Evolutionary conservation across 2,329 filamentous ascomycete genomes (phyloP).

Genomic region (Ophiostoma angusticollis): DNA sequence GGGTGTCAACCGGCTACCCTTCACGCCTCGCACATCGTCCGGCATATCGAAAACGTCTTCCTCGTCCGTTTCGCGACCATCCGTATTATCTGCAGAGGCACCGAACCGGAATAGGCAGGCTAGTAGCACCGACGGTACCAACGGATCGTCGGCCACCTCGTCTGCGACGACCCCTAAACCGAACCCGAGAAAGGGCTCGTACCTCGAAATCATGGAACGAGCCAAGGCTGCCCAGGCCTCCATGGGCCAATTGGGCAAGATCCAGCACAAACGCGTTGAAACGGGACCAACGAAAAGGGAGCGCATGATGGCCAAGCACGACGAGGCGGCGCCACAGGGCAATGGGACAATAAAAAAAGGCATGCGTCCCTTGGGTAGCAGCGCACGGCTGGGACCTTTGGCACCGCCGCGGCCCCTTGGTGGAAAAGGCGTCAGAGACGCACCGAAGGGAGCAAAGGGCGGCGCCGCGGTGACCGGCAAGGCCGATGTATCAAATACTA

Average conservation of each 20-base stretch:
- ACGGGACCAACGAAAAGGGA: conserved; percentile 46
- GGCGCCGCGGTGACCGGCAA: background rate
- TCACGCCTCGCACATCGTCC: too few species aligned
- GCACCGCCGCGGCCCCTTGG: background rate
- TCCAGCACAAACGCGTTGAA: conserved; percentile 62
- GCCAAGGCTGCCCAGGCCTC: conserved; percentile 52
- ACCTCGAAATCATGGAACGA: conserved; percentile 59
- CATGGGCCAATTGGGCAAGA: conserved; percentile 52
- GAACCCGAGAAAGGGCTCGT: conserved; percentile 59
- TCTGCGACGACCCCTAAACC: conserved; percentile 20
- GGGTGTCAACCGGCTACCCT: too few species aligned
- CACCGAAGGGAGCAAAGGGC: background rate
- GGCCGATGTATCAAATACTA: background rate
- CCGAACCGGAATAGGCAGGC: background rate
- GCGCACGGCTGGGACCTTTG: background rate
- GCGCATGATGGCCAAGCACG: conserved; percentile 8
- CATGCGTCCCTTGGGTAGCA: background rate
- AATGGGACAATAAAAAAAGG: conserved; percentile 1
- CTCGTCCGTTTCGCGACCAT: too few species aligned
- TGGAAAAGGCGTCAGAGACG: conserved; percentile 1
- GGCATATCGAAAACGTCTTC: too few species aligned
- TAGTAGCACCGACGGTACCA: conserved; percentile 12
- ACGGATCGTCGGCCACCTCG: background rate
- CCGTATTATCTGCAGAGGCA: background rate
- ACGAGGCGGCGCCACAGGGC: conserved; percentile 3